phyloP scores from a whole-genome alignment of 805 yeast species.

The Kazachstania psychrophila region DNA sequence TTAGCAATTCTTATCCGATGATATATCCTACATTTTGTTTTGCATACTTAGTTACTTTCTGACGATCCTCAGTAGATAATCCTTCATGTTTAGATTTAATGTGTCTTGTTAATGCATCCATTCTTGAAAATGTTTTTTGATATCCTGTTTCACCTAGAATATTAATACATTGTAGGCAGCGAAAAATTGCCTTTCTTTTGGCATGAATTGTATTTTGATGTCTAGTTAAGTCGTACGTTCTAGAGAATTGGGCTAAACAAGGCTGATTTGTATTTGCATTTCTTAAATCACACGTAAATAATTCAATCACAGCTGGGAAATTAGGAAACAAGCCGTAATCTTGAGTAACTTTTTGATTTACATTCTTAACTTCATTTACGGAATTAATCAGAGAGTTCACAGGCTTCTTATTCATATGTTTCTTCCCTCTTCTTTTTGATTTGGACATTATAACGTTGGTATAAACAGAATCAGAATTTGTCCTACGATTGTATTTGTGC shows the following conservation, averaged over 20 bases:
- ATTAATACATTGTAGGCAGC: constrained; percentile 70
- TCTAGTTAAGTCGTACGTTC: constrained; percentile 88
- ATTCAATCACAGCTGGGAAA: too few relatives aligned
- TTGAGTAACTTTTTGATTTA: neutral
- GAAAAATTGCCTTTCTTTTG: constrained; percentile 67
- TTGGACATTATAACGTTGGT: too few relatives aligned
- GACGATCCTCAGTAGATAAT: constrained; percentile 43
- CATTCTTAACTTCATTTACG: too few relatives aligned
- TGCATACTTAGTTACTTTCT: constrained; percentile 61
- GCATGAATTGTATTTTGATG: constrained; percentile 96
- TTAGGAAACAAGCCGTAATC: too few relatives aligned
- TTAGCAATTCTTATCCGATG: neutral
- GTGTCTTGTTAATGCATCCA: constrained; percentile 91
- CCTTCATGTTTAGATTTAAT: constrained; percentile 77
- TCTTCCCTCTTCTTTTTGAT: too few relatives aligned
- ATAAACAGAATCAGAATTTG: too few relatives aligned
- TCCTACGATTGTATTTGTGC: too few relatives aligned
- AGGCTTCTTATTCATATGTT: too few relatives aligned
- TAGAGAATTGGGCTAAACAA: constrained; percentile 51
- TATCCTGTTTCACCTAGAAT: constrained; percentile 33
- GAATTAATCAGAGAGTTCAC: too few relatives aligned
- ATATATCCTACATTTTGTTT: constrained; percentile 62
- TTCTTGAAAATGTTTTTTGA: constrained; percentile 78
- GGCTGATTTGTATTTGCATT: constrained; percentile 19
- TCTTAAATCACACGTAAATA: constrained; percentile 6